Conservation (phyloP, 108 stramenopile genomes). For the Fistulifera pelliculosa region DNA sequence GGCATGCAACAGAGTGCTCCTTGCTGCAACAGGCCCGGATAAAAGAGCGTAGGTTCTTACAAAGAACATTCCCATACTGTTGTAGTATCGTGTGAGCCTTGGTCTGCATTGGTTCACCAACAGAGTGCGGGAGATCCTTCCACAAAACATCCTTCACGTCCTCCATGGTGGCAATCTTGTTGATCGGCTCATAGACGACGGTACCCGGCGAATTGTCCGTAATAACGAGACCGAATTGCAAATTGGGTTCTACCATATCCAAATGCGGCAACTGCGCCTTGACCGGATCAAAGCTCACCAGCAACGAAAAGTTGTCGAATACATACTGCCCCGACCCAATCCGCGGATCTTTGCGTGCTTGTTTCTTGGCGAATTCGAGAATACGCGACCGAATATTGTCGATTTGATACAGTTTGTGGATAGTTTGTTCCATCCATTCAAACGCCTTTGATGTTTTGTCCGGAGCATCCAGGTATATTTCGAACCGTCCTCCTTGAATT, state of each 20-base stretch:
- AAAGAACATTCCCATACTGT: not conserved
- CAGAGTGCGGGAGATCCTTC: not conserved
- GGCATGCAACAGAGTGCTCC: conserved; percentile 9
- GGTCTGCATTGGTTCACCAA: not conserved
- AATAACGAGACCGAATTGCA: conserved; percentile 7
- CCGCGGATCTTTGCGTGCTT: not conserved
- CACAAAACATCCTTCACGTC: not conserved
- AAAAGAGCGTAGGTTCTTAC: not conserved
- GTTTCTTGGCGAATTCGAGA: not conserved
- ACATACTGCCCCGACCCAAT: not conserved
- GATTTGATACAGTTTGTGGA: not conserved
- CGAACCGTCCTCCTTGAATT: conserved; percentile 1
- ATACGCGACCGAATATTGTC: not conserved
- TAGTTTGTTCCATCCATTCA: not conserved
- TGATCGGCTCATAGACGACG: not conserved
- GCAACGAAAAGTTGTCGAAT: conserved; percentile 10
- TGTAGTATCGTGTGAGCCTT: not conserved
- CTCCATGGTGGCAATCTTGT: not conserved
- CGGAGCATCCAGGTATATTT: not conserved
- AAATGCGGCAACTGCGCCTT: conserved; percentile 11
- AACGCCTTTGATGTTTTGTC: not conserved
- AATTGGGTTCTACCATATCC: conserved; percentile 6
- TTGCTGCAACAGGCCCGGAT: not conserved
- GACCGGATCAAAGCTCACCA: conserved; percentile 3
- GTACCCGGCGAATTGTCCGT: conserved; percentile 3